Evolutionary conservation across 345 rosid genomes (phyloP).

Genomic region (Clausena lansium): DNA sequence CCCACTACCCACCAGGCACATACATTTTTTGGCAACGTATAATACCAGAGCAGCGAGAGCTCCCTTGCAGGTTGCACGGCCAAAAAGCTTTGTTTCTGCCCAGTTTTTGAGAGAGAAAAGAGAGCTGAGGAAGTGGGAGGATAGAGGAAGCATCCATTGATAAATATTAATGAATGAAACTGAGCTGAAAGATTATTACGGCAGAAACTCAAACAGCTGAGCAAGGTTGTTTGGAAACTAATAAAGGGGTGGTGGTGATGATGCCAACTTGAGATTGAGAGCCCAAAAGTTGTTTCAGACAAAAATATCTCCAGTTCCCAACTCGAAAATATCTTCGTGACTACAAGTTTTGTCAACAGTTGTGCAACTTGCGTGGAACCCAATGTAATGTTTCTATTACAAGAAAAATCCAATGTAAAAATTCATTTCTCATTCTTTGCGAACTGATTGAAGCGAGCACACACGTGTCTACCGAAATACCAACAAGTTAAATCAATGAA

Average conservation of each 20-base stretch:
- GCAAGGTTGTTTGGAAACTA: not conserved
- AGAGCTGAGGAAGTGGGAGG: slow-evolving; percentile 30
- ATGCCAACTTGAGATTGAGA: not conserved
- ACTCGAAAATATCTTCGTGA: not conserved
- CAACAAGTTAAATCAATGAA: no score
- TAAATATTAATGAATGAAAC: not conserved
- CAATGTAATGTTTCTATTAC: not conserved
- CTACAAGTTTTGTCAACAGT: not conserved
- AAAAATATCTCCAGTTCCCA: slow-evolving; percentile 8
- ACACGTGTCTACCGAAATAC: no score
- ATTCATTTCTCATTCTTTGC: not conserved
- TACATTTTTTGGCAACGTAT: slow-evolving; percentile 57
- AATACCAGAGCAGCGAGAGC: slow-evolving; percentile 24
- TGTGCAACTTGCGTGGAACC: not conserved
- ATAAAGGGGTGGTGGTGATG: not conserved
- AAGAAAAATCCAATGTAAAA: no score
- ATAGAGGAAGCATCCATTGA: slow-evolving; percentile 31
- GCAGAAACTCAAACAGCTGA: no score
- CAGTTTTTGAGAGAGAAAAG: slow-evolving; percentile 21
- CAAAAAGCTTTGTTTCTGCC: slow-evolving; percentile 13
- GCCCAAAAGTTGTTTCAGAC: not conserved
- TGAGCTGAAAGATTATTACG: not conserved
- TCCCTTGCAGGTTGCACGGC: slow-evolving; percentile 17
- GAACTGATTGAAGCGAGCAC: no score
- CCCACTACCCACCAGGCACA: slow-evolving; percentile 48